Conservation (phyloP, 352 stramenopile genomes). For the Phytophthora cactorum region DNA sequence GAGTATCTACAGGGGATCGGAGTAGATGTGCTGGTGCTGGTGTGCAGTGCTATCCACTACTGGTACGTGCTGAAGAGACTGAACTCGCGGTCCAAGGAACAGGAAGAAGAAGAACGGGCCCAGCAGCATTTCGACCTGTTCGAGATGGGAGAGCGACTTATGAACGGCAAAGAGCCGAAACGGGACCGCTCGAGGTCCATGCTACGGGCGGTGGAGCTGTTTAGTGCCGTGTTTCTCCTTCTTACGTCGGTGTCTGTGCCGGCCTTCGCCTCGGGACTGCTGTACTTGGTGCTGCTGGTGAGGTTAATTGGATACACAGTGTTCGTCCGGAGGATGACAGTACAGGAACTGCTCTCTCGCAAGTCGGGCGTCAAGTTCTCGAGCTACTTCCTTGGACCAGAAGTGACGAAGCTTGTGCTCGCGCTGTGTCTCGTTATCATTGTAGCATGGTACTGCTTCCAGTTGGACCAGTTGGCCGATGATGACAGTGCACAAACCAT, state of each 20-base stretch:
- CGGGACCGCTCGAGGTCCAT: slow-evolving; percentile 33
- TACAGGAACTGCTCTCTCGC: slow-evolving; percentile 56
- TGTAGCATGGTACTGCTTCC: slow-evolving; percentile 55
- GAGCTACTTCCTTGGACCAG: slow-evolving; percentile 55
- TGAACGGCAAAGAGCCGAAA: slow-evolving; percentile 36
- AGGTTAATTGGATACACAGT: slow-evolving; percentile 76
- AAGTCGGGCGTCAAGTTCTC: slow-evolving; percentile 33
- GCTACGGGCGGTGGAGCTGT: slow-evolving; percentile 48
- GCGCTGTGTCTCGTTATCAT: slow-evolving; percentile 54
- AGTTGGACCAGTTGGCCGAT: slow-evolving; percentile 49
- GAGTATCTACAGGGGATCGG: slow-evolving; percentile 57
- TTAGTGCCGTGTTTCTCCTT: slow-evolving; percentile 64
- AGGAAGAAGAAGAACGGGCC: slow-evolving; percentile 32
- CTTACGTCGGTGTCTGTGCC: slow-evolving; percentile 66
- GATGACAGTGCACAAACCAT: slow-evolving; percentile 40
- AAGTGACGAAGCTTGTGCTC: slow-evolving; percentile 51
- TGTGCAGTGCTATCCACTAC: slow-evolving; percentile 62
- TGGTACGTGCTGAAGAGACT: slow-evolving; percentile 66
- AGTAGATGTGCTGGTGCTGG: slow-evolving; percentile 66
- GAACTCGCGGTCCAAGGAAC: slow-evolving; percentile 23
- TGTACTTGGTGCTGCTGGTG: slow-evolving; percentile 67
- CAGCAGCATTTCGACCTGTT: slow-evolving; percentile 66
- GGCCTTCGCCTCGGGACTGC: slow-evolving; percentile 53
- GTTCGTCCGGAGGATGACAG: slow-evolving; percentile 59
- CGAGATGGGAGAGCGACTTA: slow-evolving; percentile 55